phyloP scores from a whole-genome alignment of 805 yeast species.

The Pichia insulana region DNA sequence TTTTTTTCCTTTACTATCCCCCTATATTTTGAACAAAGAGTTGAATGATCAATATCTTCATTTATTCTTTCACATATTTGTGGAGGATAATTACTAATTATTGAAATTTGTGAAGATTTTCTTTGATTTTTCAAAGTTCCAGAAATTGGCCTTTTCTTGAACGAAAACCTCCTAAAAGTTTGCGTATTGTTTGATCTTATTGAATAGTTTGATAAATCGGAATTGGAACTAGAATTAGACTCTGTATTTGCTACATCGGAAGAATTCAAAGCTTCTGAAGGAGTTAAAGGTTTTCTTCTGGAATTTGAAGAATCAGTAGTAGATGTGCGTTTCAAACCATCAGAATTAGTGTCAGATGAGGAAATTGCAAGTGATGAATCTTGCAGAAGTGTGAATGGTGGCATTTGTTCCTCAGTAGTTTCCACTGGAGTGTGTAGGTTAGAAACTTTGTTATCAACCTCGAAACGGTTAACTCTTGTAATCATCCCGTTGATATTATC shows the following conservation, averaged over 20 bases:
- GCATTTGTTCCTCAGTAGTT: background rate
- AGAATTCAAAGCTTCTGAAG: constrained; percentile 1
- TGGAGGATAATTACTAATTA: constrained; percentile 23
- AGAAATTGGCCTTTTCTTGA: constrained; percentile 23
- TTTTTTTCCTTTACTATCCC: constrained; percentile 26
- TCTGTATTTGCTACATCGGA: background rate
- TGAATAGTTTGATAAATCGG: background rate
- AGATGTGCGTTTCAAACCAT: background rate
- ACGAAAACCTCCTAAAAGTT: constrained; percentile 20
- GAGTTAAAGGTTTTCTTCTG: constrained; percentile 1
- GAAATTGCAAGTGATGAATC: background rate
- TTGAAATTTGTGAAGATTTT: constrained; percentile 24
- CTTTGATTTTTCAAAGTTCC: constrained; percentile 6
- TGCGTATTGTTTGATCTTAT: background rate
- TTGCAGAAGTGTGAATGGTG: background rate
- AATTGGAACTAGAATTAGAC: background rate
- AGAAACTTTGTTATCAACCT: background rate
- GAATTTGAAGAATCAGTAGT: background rate
- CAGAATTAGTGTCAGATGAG: background rate
- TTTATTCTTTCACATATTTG: constrained; percentile 24
- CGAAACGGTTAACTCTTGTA: background rate
- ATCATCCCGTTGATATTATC: background rate
- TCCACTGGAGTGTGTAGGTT: background rate
- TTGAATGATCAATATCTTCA: constrained; percentile 24
- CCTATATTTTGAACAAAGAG: constrained; percentile 23